Evolutionary conservation across 225 moss, liverwort and hornwort genomes (phyloP), one percentile per base, ranked within the genome.

Genomic region (Lunularia cruciata): DNA sequence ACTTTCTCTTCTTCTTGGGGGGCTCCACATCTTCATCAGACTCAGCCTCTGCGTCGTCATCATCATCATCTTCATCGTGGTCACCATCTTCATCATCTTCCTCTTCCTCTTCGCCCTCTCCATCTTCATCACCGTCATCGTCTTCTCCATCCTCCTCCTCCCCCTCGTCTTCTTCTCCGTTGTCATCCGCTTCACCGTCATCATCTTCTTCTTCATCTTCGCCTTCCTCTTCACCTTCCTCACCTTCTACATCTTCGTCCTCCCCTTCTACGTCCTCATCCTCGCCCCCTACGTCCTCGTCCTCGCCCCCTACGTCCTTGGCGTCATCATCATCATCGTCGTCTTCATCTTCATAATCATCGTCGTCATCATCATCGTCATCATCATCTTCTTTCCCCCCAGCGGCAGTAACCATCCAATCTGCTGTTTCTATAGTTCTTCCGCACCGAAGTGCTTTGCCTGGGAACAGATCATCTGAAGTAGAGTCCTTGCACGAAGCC

Each of bases 1-100:
- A 79, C 74, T 79, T 79, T 65, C 65, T 70, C 48, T 75, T 75
- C 71, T 79, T 79, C 71, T 74, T 79, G 60, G 79, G 79, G 43
- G 79, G 79, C 48, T 79, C 79, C 4, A 74, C 70, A 57, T 78
- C 78, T 46, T 78, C 78, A 33, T 79, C 79, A 14, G 79, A 79
- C 53, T 79, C 79, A 10, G 54, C 79, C 42, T 73, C 78, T 19
- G 47, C 74, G n/a, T 79, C 74, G 1, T 79, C 79, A 3, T 78
- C 78, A 16, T 77, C 77, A 14, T 74, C 78, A n/a, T 74, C 74
- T 43, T 79, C 74, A 13, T 64, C 73, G 2, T 78, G 60, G 47
- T 73, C 63, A 22, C 45, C 68, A 10, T 65, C 72, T 4, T 67
- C 71, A 30, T 78, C 78, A 16, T 78, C 78, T 14, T 73, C 78